phyloP scores from a whole-genome alignment of 2,329 filamentous ascomycete species.

The Xylaria sp. region DNA sequence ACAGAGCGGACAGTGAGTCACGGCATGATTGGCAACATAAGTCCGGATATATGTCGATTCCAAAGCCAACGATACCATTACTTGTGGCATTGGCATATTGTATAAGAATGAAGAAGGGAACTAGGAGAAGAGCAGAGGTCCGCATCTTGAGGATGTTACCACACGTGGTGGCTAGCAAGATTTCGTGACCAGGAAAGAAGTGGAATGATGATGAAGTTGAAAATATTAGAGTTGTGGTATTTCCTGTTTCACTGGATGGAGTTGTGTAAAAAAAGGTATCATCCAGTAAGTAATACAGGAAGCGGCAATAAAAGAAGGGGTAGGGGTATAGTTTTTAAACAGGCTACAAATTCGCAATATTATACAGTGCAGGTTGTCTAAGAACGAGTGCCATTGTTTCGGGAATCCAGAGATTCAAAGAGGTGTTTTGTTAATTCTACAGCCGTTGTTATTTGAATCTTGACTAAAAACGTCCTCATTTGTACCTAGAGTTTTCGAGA shows the following conservation, averaged over 20 bases:
- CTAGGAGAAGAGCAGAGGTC: constrained; percentile 1
- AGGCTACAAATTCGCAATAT: too few relatives aligned
- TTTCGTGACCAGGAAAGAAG: neutral
- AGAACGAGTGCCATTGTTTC: too few relatives aligned
- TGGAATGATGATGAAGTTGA: neutral
- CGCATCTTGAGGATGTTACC: constrained; percentile 15
- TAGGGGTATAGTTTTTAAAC: too few relatives aligned
- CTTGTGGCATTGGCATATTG: constrained; percentile 12
- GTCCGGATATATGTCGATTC: constrained; percentile 44
- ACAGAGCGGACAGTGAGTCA: constrained; percentile 43
- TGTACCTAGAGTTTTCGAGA: too few relatives aligned
- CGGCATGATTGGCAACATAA: constrained; percentile 46
- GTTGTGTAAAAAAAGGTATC: neutral
- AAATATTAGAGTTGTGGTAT: neutral
- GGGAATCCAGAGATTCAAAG: too few relatives aligned
- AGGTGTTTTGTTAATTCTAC: too few relatives aligned
- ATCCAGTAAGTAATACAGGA: too few relatives aligned
- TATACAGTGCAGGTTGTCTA: too few relatives aligned
- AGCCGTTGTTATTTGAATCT: too few relatives aligned
- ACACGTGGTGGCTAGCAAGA: constrained; percentile 1
- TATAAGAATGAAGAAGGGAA: constrained; percentile 7
- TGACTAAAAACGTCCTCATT: too few relatives aligned
- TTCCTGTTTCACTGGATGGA: neutral
- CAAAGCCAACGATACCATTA: constrained; percentile 47
- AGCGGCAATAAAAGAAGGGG: too few relatives aligned